Evolutionary conservation across 805 yeast genomes (phyloP), one percentile per base, ranked within the genome.

Genomic region (Groenewaldozyma tartarivorans): DNA sequence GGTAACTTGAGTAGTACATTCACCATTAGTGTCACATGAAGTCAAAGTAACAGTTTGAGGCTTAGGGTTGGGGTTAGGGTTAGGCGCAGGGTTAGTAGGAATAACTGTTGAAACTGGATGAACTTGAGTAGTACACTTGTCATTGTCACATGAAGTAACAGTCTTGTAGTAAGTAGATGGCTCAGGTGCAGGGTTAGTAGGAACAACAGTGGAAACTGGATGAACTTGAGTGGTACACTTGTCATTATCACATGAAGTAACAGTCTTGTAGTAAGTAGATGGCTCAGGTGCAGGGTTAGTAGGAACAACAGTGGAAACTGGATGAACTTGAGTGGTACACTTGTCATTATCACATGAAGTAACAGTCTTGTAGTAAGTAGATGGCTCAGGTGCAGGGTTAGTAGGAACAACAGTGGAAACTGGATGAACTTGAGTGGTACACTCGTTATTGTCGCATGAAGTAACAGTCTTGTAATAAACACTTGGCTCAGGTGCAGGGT

Each of bases 181-280:
- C 5, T 33, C n/a, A 37, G 40, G 21, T 5, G 40, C 38, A 19
- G 39, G 39, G 29, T 24, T 24, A 13, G 29, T 24, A 7, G 29
- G 29, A 13, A 9, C 13, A 13, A 24, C 29, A 9, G 29, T 24
- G 29, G 7, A 9, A 13, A 7, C 13, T 9, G 29, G 29, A 7
- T 24, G 29, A 24, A 13, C 29, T 7, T 24, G 29, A 9, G 29
- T 24, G 13, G 29, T 24, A 13, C 29, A 24, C 11, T 9, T 13
- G 13, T 24, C 29, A 24, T 24, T 24, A 7, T 24, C 29, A 13
- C 29, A 24, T 13, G 13, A 7, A 24, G 29, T 24, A 13, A 13
- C 13, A 13, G 29, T 24, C 11, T 24, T 9, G n/a, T n/a, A n/a
- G n/a, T n/a, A n/a, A n/a, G n/a, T n/a, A n/a, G n/a, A n/a, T 24